Conservation (phyloP, 75 land plant species). For the Selaginella moellendorffii region DNA sequence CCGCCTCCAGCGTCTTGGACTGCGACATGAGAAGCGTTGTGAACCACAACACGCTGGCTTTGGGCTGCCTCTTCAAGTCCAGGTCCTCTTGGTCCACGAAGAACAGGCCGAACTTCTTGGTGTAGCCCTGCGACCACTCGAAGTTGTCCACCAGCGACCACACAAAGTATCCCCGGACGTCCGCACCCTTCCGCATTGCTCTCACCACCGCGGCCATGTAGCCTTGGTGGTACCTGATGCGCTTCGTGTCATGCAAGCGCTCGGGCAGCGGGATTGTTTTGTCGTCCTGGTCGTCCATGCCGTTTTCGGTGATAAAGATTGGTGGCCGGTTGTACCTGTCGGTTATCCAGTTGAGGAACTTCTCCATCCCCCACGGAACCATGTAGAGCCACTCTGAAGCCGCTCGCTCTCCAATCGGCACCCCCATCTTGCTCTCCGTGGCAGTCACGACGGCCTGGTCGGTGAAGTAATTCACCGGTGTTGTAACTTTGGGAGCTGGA, state of each 20-base stretch:
- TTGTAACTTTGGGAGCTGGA: background rate
- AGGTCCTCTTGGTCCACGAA: background rate
- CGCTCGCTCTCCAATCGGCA: slow-evolving; percentile 26
- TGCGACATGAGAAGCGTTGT: background rate
- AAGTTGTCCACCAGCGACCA: background rate
- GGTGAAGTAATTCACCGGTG: slow-evolving; percentile 47
- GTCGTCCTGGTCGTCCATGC: slow-evolving; percentile 47
- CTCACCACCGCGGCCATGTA: background rate
- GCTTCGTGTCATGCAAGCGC: slow-evolving; percentile 31
- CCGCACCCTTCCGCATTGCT: background rate
- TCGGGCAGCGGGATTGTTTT: slow-evolving; percentile 23
- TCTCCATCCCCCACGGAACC: slow-evolving; percentile 74
- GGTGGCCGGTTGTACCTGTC: slow-evolving; percentile 42
- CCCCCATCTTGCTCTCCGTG: slow-evolving; percentile 18
- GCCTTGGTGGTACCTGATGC: slow-evolving; percentile 29
- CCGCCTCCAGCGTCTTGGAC: background rate
- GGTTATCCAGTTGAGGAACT: slow-evolving; percentile 42
- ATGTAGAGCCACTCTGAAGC: slow-evolving; percentile 77
- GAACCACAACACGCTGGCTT: background rate
- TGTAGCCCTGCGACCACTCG: background rate
- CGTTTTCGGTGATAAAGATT: slow-evolving; percentile 73
- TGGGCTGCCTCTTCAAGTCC: background rate
- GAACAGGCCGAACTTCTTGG: background rate
- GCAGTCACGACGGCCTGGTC: slow-evolving; percentile 36
- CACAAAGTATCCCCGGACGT: background rate